Conservation (phyloP, 139 green algal genomes). For the Chlorella ohadii region DNA sequence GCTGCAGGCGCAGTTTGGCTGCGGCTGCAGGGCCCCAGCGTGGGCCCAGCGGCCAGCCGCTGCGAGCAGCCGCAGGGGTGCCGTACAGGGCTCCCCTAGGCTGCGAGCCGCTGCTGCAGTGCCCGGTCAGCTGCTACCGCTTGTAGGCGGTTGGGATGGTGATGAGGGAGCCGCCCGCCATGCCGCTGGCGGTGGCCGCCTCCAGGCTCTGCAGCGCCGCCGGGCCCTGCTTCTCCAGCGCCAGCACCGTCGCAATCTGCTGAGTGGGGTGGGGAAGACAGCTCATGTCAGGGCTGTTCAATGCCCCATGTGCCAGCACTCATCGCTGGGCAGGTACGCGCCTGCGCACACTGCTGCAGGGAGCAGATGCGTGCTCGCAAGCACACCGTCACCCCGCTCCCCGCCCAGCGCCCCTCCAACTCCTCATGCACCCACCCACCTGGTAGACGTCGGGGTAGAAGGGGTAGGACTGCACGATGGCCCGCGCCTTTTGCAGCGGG, state of each 20-base stretch:
- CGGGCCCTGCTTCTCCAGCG: constrained; percentile 22
- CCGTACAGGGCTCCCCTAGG: too few relatives aligned
- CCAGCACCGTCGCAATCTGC: constrained; percentile 45
- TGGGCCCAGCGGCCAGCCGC: too few relatives aligned
- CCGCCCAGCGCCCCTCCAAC: neutral
- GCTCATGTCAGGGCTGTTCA: too few relatives aligned
- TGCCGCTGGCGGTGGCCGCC: neutral
- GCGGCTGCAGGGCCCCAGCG: too few relatives aligned
- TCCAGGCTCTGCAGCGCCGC: constrained; percentile 21
- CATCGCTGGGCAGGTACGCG: too few relatives aligned
- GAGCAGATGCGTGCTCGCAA: too few relatives aligned
- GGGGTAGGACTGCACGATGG: constrained; percentile 56
- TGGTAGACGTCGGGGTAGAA: constrained; percentile 58
- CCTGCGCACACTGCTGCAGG: too few relatives aligned
- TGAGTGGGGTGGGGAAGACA: neutral
- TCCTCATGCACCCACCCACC: neutral
- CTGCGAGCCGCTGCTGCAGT: too few relatives aligned
- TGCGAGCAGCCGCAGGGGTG: too few relatives aligned
- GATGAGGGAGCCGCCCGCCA: neutral
- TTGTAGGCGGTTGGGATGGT: constrained; percentile 32
- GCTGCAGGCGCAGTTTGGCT: too few relatives aligned
- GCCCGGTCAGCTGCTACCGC: neutral
- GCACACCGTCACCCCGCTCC: neutral
- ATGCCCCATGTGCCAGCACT: too few relatives aligned
- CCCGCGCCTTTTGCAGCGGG: constrained; percentile 51